Evolutionary conservation across 1,284 basidiomycete genomes (phyloP).

Genomic region (Ustilago shanxiensis): DNA sequence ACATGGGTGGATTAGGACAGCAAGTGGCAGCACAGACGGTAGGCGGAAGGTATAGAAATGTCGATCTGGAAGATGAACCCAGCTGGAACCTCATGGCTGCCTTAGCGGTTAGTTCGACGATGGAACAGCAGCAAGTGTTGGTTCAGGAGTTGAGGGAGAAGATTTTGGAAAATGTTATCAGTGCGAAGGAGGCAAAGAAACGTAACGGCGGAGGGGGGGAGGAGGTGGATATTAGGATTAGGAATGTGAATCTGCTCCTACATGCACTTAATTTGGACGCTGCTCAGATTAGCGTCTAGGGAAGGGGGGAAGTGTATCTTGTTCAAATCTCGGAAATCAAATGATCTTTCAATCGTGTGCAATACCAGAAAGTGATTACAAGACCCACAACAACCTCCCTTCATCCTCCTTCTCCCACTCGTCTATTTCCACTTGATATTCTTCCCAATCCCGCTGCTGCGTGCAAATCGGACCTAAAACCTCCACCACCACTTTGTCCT

Average conservation of each 20-base stretch:
- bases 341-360: too few relatives aligned
- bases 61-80: constrained; percentile 86
- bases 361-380: too few relatives aligned
- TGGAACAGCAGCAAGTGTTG: constrained; percentile 85
- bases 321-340: too few relatives aligned
- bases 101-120: constrained; percentile 85
- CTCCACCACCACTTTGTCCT: too few relatives aligned
- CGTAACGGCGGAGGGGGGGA: constrained; percentile 31
- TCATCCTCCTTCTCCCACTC: too few relatives aligned
- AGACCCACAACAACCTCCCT: too few relatives aligned
- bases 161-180: constrained; percentile 85
- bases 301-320: background rate
- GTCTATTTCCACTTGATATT: too few relatives aligned
- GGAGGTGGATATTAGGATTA: constrained; percentile 57
- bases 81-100: constrained; percentile 93
- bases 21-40: constrained; percentile 33
- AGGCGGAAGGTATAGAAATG: constrained; percentile 59
- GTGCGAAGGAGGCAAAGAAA: constrained; percentile 74
- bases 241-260: constrained; percentile 67
- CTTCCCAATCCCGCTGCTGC: too few relatives aligned
- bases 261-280: constrained; percentile 69
- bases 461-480: too few relatives aligned
- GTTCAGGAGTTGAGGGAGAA: constrained; percentile 91
- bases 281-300: constrained; percentile 66
- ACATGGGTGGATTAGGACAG: constrained; percentile 58